These are phyloP conservation scores for Corrigiola litoralis DNA, from an alignment of 179 eudicot species.

Conservation along the genomic window DNA sequence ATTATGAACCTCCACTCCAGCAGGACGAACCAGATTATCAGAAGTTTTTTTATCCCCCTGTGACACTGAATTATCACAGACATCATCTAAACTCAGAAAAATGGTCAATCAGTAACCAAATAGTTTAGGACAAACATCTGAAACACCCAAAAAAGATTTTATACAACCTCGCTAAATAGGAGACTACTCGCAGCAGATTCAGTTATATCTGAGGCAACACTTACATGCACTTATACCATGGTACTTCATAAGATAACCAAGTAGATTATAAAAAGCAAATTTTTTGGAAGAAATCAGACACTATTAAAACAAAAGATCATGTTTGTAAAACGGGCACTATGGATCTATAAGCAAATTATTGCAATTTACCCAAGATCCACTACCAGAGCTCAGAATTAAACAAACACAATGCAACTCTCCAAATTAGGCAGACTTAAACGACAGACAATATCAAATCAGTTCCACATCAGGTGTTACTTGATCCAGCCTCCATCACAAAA, in stretches of 20 bases:
- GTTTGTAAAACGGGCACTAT: too few species aligned
- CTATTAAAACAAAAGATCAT: too few species aligned
- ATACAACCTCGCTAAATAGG: too few species aligned
- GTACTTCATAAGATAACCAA: too few species aligned
- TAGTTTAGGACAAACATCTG: neutral
- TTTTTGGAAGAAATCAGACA: too few species aligned
- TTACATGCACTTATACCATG: too few species aligned
- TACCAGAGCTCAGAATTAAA: neutral
- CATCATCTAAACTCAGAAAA: conserved; percentile 14
- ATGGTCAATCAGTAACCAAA: neutral
- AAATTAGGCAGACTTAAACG: neutral
- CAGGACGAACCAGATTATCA: conserved; percentile 8
- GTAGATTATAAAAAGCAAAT: too few species aligned
- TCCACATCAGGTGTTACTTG: neutral
- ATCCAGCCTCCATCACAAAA: neutral
- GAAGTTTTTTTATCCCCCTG: conserved; percentile 17
- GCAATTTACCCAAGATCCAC: too few species aligned
- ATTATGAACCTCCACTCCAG: conserved; percentile 15
- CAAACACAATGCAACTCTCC: neutral
- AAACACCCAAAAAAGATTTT: neutral
- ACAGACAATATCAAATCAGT: neutral
- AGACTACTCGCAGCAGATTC: too few species aligned
- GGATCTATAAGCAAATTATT: too few species aligned
- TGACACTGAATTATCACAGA: conserved; percentile 4
- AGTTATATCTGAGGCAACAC: too few species aligned